phyloP scores from a whole-genome alignment of 2,329 filamentous ascomycete species.

The Helminthosporium solani region DNA sequence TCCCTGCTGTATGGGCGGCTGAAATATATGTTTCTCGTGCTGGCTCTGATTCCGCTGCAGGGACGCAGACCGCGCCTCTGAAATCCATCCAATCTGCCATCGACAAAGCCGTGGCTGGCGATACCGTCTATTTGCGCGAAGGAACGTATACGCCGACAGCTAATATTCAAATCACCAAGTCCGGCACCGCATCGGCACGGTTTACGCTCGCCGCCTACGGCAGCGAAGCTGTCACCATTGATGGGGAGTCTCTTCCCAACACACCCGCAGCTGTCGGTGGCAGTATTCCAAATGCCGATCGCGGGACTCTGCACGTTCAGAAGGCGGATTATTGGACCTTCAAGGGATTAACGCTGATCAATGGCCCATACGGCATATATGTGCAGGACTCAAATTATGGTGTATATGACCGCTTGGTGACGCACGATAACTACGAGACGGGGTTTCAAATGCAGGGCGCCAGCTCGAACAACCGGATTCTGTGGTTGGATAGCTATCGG shows the following conservation, averaged over 20 bases:
- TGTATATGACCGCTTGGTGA: conserved; percentile 40
- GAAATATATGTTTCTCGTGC: conserved; percentile 51
- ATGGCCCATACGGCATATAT: conserved; percentile 45
- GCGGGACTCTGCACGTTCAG: conserved; percentile 52
- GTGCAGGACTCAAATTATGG: conserved; percentile 39
- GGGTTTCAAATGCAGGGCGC: conserved; percentile 43
- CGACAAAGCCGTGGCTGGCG: conserved; percentile 49
- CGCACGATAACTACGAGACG: conserved; percentile 45
- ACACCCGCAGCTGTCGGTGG: conserved; percentile 48
- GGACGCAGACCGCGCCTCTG: conserved; percentile 45
- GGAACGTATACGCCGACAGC: conserved; percentile 49
- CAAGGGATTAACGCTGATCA: conserved; percentile 42
- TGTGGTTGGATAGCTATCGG: conserved; percentile 25
- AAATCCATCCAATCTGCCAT: conserved; percentile 52
- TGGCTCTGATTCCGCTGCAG: conserved; percentile 43
- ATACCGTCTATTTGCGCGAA: conserved; percentile 48
- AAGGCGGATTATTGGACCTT: conserved; percentile 51
- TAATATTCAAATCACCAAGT: conserved; percentile 50
- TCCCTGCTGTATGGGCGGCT: conserved; percentile 15
- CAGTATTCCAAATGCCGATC: conserved; percentile 44
- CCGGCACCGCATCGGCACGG: conserved; percentile 43
- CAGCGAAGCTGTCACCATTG: conserved; percentile 48
- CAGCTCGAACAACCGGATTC: conserved; percentile 24
- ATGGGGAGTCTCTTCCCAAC: conserved; percentile 46
- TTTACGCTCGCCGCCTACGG: conserved; percentile 48